Evolutionary conservation across 1,139 yeast genomes (phyloP).

Genomic region (Scheffersomyces parashehatae): DNA sequence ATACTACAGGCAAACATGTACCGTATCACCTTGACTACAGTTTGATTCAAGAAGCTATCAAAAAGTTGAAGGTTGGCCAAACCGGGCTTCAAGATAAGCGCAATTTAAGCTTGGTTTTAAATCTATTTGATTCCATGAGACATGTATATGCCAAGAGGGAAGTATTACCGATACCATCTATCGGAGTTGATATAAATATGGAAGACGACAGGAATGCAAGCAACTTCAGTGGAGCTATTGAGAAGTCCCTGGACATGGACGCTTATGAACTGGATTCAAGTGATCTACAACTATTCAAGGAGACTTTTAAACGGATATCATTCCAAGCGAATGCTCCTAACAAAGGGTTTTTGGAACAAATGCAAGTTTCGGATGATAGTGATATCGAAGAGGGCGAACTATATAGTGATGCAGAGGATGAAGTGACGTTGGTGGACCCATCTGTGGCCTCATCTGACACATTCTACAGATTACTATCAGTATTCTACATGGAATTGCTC

Average conservation of each 20-base stretch:
- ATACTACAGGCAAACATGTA: too few species aligned
- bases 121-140: conserved; percentile 11
- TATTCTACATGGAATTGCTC: conserved; percentile 11
- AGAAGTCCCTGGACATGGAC: not conserved
- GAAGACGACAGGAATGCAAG: too few species aligned
- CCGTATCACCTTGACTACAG: not conserved
- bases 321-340: conserved; percentile 3
- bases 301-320: conserved; percentile 7
- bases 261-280: conserved; percentile 1
- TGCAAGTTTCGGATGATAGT: conserved; percentile 40
- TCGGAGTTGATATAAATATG: too few species aligned
- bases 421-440: not conserved
- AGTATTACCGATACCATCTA: not conserved
- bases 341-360: conserved; percentile 13
- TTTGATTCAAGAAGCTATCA: conserved; percentile 6
- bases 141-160: not conserved
- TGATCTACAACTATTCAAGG: conserved; percentile 10
- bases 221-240: too few species aligned
- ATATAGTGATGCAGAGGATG: conserved; percentile 16
- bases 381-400: conserved; percentile 19
- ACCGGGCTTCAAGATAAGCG: conserved; percentile 14
- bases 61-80: conserved; percentile 6
- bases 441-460: not conserved
- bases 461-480: conserved; percentile 2
- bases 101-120: conserved; percentile 9